Evolutionary conservation across 768 basidiomycete species (phyloP), one percentile per base, ranked within the genome.

Genomic region (Rhodotorula toruloides): DNA sequence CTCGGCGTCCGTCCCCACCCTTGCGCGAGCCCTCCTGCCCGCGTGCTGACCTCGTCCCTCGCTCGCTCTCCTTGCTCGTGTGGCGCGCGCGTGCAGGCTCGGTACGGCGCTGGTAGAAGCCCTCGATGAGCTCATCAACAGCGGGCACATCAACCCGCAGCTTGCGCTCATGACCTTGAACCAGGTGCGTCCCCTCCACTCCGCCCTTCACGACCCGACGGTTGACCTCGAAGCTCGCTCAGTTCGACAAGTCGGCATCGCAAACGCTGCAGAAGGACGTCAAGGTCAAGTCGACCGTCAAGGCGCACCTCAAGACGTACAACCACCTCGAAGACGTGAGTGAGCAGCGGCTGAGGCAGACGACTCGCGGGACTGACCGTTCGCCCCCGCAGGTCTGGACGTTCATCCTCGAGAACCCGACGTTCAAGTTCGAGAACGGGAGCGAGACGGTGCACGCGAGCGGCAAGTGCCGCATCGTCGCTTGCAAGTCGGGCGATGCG

Each of bases 21-120:
- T 56, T 13, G 22, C 46, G n/a, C 13, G 22, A 32, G 17, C 12
- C 31, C 5, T 21, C n/a, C 19, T 44, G 37, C 14, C 12, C 3
- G 22, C 32, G n/a, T 9, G 36, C 8, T n/a, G 4, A 29, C 17
- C 39, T 19, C 14, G 6, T 25, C n/a, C 36, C 34, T 25, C 36
- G 36, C n/a, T 63, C 40, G n/a, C 19, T 5, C 31, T 25, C 31
- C 27, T 17, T n/a, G 21, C 10, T 27, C 10, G 7, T 19, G 21
- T 11, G 34, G 12, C 31, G 31, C 37, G 9, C 48, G 34, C 58
- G 16, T 19, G 14, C 76, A 98, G 96, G 71, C 91, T 98, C 78
- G 96, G 96, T 57, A 90, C 92, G 84, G 91, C 94, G 58, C 83
- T 99, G 57, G 94, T 93, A 21, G 96, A 99, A 81, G 92, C 94